phyloP scores from a whole-genome alignment of 2,329 filamentous ascomycete genomes.

The Teratosphaeria destructans region DNA sequence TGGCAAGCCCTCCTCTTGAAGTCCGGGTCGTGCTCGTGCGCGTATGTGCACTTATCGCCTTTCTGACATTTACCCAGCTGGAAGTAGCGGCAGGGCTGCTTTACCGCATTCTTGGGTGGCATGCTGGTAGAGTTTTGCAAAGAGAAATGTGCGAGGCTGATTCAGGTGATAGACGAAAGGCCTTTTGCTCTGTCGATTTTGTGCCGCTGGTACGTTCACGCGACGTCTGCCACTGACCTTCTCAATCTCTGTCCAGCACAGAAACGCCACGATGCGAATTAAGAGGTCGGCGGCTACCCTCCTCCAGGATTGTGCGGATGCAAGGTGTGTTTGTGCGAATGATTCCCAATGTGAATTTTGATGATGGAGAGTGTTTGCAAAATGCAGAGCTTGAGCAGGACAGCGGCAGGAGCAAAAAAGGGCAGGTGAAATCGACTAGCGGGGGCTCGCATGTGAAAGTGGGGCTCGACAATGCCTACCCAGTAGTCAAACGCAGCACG shows the following conservation, averaged over 20 bases:
- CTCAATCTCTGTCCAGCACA: neutral
- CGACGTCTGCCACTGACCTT: neutral
- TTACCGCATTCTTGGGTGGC: neutral
- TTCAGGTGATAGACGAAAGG: neutral
- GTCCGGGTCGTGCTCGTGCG: slow-evolving; percentile 15
- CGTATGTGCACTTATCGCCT: slow-evolving; percentile 22
- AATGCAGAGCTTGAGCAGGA: neutral
- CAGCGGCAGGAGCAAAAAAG: neutral
- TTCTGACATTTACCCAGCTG: slow-evolving; percentile 44
- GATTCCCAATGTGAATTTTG: too few relatives aligned
- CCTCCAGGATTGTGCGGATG: neutral
- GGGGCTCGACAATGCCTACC: neutral
- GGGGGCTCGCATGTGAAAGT: neutral
- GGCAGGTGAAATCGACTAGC: neutral
- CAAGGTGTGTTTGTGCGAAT: neutral
- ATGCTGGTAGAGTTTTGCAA: neutral
- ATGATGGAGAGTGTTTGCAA: neutral
- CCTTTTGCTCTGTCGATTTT: neutral
- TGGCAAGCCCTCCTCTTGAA: slow-evolving; percentile 3
- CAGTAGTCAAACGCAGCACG: neutral
- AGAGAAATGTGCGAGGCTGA: neutral
- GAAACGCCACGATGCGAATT: neutral
- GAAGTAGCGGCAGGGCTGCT: slow-evolving; percentile 40
- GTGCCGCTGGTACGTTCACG: neutral
- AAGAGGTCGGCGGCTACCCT: neutral